Base-by-base conservation (phyloP, 2,329 filamentous ascomycete genomes). In the Aspergillus brasiliensis region DNA sequence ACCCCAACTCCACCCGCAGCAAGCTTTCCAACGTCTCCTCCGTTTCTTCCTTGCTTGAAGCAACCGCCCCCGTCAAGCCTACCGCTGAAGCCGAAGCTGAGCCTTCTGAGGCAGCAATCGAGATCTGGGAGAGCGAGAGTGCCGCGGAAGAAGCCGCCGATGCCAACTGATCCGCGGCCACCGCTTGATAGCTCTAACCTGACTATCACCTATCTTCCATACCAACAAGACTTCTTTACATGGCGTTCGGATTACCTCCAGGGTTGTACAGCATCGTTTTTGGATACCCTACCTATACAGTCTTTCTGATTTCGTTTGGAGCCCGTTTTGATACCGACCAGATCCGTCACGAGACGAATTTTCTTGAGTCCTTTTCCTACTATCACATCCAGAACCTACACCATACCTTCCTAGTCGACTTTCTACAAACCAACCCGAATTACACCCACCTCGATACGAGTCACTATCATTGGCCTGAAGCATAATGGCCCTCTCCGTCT, bases 51-150 rank as follows among this genome's bases (percentile, higher is more conserved):
- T 42, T 69, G 8, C 38, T 71, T n/a, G 67, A 72, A 51, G 59
- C 63, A 5, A 62, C 61, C n/a, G 56, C 57, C 6, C 57, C 67
- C 21, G 27, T 57, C 7, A 61, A 67, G 31, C 25, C 59, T 5
- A 74, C 88, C 5, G 84, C 88, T 3, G 61, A 63, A 82, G 76
- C 70, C 86, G 66, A 69, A 11, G 11, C 13, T 13, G 31, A 34
- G 13, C 10, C 31, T 25, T 25, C 25, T 15, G 31, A 34, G 31
- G 31, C 31, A 5, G 31, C 31, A 13, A 69, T 91, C 67, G 86
- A 89, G 67, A 81, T 91, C 15, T 91, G 88, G 88, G 88, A 91
- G 74, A 90, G 87, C 69, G 83, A 81, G 25, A 90, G 86, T 73
- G 82, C 83, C 25, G 84, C 86, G 64, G 88, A 86, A 51, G 87